Evolutionary conservation across 257 asterid species (phyloP).

Genomic region (Gardenia jasminoides): DNA sequence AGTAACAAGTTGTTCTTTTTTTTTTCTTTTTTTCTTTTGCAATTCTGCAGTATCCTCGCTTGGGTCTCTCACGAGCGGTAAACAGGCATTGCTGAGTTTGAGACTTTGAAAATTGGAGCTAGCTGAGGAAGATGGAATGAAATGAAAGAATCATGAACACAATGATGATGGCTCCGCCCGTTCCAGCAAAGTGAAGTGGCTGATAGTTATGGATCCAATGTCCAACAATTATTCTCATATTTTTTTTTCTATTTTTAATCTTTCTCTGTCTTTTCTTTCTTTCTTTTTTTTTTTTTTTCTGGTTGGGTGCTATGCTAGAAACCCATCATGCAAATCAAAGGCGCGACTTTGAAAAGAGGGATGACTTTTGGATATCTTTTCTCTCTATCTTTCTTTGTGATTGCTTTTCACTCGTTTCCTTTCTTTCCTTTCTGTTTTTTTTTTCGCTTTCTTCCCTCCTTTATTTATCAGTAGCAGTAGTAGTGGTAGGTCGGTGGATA

Average conservation of each 20-base stretch:
- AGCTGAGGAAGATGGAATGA: slow-evolving; percentile 3
- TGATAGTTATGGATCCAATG: slow-evolving; percentile 9
- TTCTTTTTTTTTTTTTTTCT: no score
- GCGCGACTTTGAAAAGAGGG: background rate
- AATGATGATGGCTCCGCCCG: slow-evolving; percentile 9
- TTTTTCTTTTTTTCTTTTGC: no score
- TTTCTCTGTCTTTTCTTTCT: no score
- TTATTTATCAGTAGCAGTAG: background rate
- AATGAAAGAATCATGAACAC: background rate
- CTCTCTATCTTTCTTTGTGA: background rate
- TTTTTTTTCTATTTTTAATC: no score
- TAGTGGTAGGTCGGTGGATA: no score
- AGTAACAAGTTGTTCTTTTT: no score
- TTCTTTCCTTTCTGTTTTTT: background rate
- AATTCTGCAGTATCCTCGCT: no score
- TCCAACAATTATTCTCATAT: no score
- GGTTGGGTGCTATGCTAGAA: no score
- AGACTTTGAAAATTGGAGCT: slow-evolving; percentile 5
- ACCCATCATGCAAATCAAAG: no score
- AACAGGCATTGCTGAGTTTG: background rate
- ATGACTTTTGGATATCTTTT: slow-evolving; percentile 8
- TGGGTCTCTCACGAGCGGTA: background rate
- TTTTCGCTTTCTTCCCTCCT: background rate
- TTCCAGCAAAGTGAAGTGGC: slow-evolving; percentile 4
- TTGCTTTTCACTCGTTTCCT: background rate